Evolutionary conservation across 169 alveolate species (phyloP).

Genomic region (Plasmodium fragile): DNA sequence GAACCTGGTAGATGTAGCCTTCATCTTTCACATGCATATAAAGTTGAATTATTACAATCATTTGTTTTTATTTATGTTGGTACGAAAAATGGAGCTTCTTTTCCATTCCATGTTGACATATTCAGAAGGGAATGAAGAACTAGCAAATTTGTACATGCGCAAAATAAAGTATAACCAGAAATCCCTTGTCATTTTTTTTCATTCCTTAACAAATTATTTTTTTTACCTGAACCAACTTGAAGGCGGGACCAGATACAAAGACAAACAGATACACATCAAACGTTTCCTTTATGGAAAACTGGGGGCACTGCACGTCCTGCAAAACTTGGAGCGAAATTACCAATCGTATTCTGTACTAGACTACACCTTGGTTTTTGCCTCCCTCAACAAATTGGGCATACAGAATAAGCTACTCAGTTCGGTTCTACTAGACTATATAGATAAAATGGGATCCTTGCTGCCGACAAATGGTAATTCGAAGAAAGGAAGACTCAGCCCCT

Average conservation of each 20-base stretch:
- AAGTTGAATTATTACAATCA: conserved; percentile 47
- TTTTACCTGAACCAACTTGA: conserved; percentile 3
- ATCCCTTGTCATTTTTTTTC: conserved; percentile 45
- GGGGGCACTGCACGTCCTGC: background rate
- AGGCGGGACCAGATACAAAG: conserved; percentile 3
- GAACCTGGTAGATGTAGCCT: conserved; percentile 41
- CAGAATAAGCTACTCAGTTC: background rate
- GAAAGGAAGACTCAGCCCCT: background rate
- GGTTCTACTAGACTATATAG: conserved; percentile 13
- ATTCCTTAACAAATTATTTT: conserved; percentile 35
- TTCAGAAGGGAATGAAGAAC: background rate
- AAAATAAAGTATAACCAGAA: conserved; percentile 23
- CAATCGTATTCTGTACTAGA: background rate
- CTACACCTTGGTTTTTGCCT: conserved; percentile 1
- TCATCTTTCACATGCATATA: conserved; percentile 51
- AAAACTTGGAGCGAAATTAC: conserved; percentile 5
- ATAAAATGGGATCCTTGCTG: background rate
- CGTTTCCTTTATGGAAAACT: conserved; percentile 13
- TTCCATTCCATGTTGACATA: background rate
- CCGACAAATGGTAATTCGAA: background rate
- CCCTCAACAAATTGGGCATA: conserved; percentile 22
- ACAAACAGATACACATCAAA: conserved; percentile 4
- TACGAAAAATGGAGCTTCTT: conserved; percentile 2
- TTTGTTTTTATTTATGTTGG: conserved; percentile 47
- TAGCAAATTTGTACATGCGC: background rate